These are phyloP conservation scores for Biancaea sappan DNA, from an alignment of 306 rosid species.

Conservation along the genomic window DNA sequence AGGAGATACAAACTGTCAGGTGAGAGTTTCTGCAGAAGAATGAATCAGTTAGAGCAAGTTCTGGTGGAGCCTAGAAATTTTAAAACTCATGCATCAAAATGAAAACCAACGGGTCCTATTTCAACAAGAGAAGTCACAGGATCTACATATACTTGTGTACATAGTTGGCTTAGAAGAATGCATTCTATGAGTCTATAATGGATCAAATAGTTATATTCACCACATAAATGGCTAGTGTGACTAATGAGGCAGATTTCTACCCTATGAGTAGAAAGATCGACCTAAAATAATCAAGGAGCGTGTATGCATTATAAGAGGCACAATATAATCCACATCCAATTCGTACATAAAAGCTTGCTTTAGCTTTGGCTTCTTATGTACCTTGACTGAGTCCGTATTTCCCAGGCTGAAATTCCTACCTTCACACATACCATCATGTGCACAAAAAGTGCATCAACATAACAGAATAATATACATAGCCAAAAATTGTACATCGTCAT, in stretches of 20 bases:
- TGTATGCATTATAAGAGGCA: background rate
- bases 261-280: background rate
- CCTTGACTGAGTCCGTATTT: too few species aligned
- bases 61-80: background rate
- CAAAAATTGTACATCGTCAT: background rate
- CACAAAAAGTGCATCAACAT: background rate
- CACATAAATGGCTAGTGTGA: background rate
- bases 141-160: background rate
- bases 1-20: background rate
- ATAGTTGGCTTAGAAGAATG: constrained; percentile 14
- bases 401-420: constrained; percentile 2
- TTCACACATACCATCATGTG: background rate
- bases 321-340: background rate
- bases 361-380: too few species aligned
- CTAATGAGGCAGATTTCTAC: background rate
- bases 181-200: background rate
- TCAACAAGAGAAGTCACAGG: background rate
- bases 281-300: background rate
- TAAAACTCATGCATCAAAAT: background rate
- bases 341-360: too few species aligned
- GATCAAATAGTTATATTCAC: background rate
- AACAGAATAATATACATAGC: constrained; percentile 8
- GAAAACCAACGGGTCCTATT: too few species aligned
- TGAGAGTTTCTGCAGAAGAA: constrained; percentile 5
- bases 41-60: background rate